These are phyloP conservation scores for Xylaria sp. DNA, from an alignment of 2,329 filamentous ascomycete species.

Conservation along the genomic window DNA sequence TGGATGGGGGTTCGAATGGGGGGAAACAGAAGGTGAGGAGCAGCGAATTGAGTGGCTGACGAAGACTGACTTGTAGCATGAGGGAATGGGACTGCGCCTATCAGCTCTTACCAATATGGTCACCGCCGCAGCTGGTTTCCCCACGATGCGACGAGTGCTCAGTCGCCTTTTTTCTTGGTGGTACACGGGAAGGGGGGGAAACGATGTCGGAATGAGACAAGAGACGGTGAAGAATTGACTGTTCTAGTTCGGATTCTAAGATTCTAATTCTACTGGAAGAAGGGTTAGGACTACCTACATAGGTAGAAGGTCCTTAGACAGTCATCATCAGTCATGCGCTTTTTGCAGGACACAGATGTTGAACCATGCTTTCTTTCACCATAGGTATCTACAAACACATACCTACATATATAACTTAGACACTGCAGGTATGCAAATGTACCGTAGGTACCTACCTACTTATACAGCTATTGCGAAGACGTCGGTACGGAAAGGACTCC, in stretches of 20 bases:
- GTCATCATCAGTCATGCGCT: neutral
- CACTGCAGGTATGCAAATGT: too few relatives aligned
- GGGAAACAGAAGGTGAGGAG: conserved; percentile 5
- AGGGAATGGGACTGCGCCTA: neutral
- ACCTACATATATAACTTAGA: neutral
- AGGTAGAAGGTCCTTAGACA: too few relatives aligned
- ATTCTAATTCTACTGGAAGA: too few relatives aligned
- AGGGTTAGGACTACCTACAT: neutral
- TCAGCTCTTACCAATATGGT: neutral
- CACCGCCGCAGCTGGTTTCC: neutral
- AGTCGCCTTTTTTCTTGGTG: neutral
- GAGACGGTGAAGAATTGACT: neutral
- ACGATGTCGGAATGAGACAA: neutral
- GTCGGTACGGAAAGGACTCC: too few relatives aligned
- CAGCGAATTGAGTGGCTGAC: conserved; percentile 6
- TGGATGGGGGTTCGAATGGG: neutral
- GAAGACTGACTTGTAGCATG: neutral
- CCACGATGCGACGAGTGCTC: neutral
- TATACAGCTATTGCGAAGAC: too few relatives aligned
- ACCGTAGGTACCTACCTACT: neutral
- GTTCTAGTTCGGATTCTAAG: too few relatives aligned
- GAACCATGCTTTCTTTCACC: neutral
- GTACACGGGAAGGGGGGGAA: neutral
- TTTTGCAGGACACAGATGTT: neutral
- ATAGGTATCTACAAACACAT: too few relatives aligned